phyloP scores from a whole-genome alignment of 331 rosid genomes.

The Pyracantha coccinea region DNA sequence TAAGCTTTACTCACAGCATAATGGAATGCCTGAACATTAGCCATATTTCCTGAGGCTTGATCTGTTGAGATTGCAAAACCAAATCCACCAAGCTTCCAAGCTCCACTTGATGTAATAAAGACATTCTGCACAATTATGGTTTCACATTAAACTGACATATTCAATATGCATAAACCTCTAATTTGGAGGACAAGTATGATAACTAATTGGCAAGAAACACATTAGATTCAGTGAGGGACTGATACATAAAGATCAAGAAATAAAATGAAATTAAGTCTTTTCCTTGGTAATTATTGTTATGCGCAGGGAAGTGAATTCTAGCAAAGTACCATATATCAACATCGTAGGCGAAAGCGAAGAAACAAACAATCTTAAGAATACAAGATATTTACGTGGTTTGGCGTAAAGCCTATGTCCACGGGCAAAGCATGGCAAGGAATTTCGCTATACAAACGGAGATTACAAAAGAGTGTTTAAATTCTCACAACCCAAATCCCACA shows the following conservation, averaged over 20 bases:
- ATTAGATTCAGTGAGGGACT: neutral
- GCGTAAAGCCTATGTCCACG: too few relatives aligned
- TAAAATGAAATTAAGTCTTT: neutral
- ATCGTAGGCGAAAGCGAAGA: too few relatives aligned
- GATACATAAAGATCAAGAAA: neutral
- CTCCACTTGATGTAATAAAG: conserved; percentile 89
- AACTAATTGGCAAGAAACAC: neutral
- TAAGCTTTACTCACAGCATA: conserved; percentile 62
- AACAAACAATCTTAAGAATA: too few relatives aligned
- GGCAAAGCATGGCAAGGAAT: too few relatives aligned
- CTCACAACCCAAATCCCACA: too few relatives aligned
- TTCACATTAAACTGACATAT: neutral
- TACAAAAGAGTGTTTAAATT: too few relatives aligned
- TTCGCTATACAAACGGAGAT: too few relatives aligned
- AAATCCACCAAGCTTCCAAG: conserved; percentile 98
- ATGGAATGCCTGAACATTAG: conserved; percentile 68
- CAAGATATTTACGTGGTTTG: too few relatives aligned
- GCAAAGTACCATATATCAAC: too few relatives aligned
- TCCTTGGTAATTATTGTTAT: neutral
- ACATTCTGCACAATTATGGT: conserved; percentile 55
- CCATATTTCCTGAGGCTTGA: conserved; percentile 46
- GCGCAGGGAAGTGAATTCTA: too few relatives aligned
- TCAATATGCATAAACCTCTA: neutral
- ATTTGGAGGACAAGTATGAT: neutral
- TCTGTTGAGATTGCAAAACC: conserved; percentile 77